These are phyloP conservation scores for Botryotinia globosa DNA, from an alignment of 2,329 filamentous ascomycete genomes.

Conservation along the genomic window DNA sequence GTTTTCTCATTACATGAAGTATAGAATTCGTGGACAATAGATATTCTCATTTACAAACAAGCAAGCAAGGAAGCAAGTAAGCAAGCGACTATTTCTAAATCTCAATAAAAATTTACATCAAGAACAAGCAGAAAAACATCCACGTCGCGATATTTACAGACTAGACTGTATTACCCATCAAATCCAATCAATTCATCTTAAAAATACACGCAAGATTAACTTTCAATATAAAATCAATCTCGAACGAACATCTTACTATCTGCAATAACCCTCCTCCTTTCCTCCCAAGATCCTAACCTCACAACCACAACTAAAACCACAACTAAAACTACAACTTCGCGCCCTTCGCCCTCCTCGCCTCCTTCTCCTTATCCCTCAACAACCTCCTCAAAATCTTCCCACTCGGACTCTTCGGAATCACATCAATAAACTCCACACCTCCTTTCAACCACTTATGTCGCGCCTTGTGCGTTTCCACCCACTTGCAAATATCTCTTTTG, in stretches of 20 bases:
- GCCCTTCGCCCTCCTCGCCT: constrained; percentile 60
- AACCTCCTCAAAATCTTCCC: constrained; percentile 71
- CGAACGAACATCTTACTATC: neutral
- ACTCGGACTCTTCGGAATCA: constrained; percentile 69
- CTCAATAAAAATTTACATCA: neutral
- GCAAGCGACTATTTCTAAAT: neutral
- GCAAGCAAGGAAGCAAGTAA: neutral
- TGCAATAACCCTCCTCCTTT: neutral
- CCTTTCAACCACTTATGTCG: constrained; percentile 66
- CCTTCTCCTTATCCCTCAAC: constrained; percentile 71
- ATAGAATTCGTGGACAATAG: neutral
- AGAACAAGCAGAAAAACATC: neutral
- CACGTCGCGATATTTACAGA: too few species aligned
- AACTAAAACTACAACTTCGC: constrained; percentile 55
- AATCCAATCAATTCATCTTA: neutral
- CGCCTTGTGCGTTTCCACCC: constrained; percentile 65
- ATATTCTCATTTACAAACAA: neutral
- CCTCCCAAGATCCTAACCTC: constrained; percentile 25
- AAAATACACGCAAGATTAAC: neutral
- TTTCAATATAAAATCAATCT: neutral
- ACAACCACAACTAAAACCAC: constrained; percentile 44
- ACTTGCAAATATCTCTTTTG: constrained; percentile 51
- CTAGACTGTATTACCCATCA: neutral
- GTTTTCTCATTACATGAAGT: neutral
- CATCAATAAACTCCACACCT: constrained; percentile 60